phyloP scores from a whole-genome alignment of 352 stramenopile genomes.

The Thalassiosira tumida region DNA sequence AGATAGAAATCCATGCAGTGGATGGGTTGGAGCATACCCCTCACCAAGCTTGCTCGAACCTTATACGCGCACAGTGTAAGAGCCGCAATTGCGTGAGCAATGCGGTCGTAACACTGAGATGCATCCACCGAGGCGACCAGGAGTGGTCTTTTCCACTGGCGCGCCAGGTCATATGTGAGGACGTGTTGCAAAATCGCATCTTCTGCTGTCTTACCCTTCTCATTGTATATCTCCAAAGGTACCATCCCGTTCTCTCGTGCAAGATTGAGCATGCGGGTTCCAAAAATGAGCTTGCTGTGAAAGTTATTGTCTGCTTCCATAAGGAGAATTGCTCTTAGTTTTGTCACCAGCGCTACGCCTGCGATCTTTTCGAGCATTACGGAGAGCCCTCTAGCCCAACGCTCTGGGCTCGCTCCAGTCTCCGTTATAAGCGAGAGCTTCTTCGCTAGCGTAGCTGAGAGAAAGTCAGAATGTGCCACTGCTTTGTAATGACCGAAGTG shows the following conservation, averaged over 20 bases:
- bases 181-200: slow-evolving; percentile 17
- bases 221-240: slow-evolving; percentile 48
- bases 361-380: slow-evolving; percentile 50
- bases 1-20: slow-evolving; percentile 44
- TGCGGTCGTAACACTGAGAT: slow-evolving; percentile 19
- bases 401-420: neutral
- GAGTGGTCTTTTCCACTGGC: neutral
- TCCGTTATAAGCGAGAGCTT: slow-evolving; percentile 2
- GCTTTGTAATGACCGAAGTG: slow-evolving; percentile 49
- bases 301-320: slow-evolving; percentile 76
- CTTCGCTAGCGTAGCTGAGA: neutral
- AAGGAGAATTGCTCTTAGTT: slow-evolving; percentile 68
- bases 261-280: slow-evolving; percentile 34
- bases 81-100: slow-evolving; percentile 19
- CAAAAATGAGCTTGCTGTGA: slow-evolving; percentile 67
- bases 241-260: slow-evolving; percentile 29
- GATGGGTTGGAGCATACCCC: slow-evolving; percentile 6
- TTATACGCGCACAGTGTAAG: neutral
- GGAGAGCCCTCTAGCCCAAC: slow-evolving; percentile 10
- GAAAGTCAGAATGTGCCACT: neutral
- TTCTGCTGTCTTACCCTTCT: slow-evolving; percentile 29
- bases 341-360: slow-evolving; percentile 44
- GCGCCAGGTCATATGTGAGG: slow-evolving; percentile 1
- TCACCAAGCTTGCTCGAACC: neutral
- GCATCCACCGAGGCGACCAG: slow-evolving; percentile 7